phyloP scores from a whole-genome alignment of 371 early-diverging fungal genomes.

The Actinomucor elegans region DNA sequence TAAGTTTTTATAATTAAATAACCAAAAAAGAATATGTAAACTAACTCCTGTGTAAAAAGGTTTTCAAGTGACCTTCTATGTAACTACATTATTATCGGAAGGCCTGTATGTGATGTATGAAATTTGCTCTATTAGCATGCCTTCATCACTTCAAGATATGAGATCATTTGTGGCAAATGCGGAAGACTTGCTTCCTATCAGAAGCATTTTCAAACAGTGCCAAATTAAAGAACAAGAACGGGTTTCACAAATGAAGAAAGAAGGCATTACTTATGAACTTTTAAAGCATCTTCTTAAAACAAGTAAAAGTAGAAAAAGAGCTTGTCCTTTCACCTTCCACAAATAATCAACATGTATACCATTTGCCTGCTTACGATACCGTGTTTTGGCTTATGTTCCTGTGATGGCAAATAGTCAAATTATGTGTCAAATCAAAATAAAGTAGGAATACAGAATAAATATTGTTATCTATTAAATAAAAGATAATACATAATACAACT shows the following conservation, averaged over 20 bases:
- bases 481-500: too few relatives aligned
- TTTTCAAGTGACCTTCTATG: not conserved
- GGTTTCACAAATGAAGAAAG: not conserved
- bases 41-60: not conserved
- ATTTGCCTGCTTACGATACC: too few relatives aligned
- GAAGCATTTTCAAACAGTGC: not conserved
- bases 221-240: too few relatives aligned
- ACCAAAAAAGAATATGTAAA: not conserved
- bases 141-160: not conserved
- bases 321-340: too few relatives aligned
- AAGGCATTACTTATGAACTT: not conserved
- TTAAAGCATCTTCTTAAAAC: too few relatives aligned
- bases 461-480: too few relatives aligned
- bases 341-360: too few relatives aligned
- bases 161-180: not conserved
- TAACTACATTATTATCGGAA: not conserved
- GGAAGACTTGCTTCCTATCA: not conserved
- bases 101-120: not conserved
- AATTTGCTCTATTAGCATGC: not conserved
- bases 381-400: too few relatives aligned
- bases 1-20: not conserved
- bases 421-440: too few relatives aligned
- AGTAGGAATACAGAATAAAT: too few relatives aligned
- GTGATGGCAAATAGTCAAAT: too few relatives aligned
- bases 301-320: too few relatives aligned